phyloP scores from a whole-genome alignment of 2,329 filamentous ascomycete species.

The Fusarium caatingaense region DNA sequence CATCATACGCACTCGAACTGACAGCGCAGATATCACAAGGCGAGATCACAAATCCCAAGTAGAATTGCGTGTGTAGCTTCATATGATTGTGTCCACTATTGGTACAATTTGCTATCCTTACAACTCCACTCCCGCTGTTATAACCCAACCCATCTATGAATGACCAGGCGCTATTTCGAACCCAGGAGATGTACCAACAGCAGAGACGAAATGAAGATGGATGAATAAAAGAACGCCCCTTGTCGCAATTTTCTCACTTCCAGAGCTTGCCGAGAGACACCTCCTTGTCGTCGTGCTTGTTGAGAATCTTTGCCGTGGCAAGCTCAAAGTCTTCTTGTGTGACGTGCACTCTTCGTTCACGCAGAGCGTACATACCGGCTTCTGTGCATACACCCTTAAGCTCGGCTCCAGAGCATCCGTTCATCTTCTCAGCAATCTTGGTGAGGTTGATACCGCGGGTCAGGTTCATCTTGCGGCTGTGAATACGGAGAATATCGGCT shows the following conservation, averaged over 20 bases:
- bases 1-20: neutral
- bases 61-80: slow-evolving; percentile 20
- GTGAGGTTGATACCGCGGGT: slow-evolving; percentile 96
- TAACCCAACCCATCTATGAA: slow-evolving; percentile 46
- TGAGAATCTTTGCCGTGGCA: slow-evolving; percentile 97
- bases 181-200: slow-evolving; percentile 38
- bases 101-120: slow-evolving; percentile 52
- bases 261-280: slow-evolving; percentile 88
- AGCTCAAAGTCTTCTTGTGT: slow-evolving; percentile 99
- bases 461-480: slow-evolving; percentile 98
- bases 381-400: slow-evolving; percentile 99
- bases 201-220: slow-evolving; percentile 40
- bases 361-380: slow-evolving; percentile 96
- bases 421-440: slow-evolving; percentile 99
- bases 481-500: slow-evolving; percentile 97
- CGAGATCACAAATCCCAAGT: neutral
- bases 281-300: slow-evolving; percentile 99
- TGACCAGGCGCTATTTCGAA: slow-evolving; percentile 33
- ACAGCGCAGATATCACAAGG: neutral
- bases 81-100: slow-evolving; percentile 41
- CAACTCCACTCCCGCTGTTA: slow-evolving; percentile 48
- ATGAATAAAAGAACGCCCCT: slow-evolving; percentile 36
- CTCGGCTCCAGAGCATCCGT: slow-evolving; percentile 96
- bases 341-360: slow-evolving; percentile 95
- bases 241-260: slow-evolving; percentile 51